Conservation (phyloP, 176 grass and related monocot species). For the Phoenix roebelenii region DNA sequence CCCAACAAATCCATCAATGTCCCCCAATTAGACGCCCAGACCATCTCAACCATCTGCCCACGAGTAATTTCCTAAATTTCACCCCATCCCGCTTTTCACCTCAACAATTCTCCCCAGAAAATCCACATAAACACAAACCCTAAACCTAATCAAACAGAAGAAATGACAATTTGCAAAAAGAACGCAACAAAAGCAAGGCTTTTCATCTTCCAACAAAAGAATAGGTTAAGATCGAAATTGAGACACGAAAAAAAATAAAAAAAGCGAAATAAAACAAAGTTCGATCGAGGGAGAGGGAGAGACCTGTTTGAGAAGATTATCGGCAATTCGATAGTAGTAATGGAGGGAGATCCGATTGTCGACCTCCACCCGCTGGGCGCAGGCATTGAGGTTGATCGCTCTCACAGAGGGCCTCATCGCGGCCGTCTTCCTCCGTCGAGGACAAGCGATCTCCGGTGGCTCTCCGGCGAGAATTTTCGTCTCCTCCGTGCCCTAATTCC, state of each 20-base stretch:
- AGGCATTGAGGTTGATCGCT: slow-evolving; percentile 61
- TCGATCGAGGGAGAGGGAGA: neutral
- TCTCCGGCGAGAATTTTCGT: neutral
- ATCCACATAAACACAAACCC: too few relatives aligned
- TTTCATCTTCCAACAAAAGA: too few relatives aligned
- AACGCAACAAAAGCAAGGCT: too few relatives aligned
- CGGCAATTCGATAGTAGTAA: slow-evolving; percentile 92
- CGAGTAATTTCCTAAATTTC: too few relatives aligned
- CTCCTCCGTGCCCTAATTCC: slow-evolving; percentile 1
- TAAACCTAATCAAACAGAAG: too few relatives aligned
- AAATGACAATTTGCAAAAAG: too few relatives aligned
- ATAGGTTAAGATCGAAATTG: too few relatives aligned
- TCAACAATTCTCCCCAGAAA: too few relatives aligned
- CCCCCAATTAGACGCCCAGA: too few relatives aligned
- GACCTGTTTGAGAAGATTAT: slow-evolving; percentile 86
- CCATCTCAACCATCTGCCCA: too few relatives aligned
- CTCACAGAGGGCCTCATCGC: slow-evolving; percentile 39
- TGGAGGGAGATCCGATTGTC: slow-evolving; percentile 78
- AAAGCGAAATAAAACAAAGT: neutral
- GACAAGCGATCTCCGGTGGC: neutral
- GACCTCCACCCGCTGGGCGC: slow-evolving; percentile 59
- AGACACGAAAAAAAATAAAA: neutral
- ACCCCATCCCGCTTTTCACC: too few relatives aligned
- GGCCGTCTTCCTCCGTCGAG: slow-evolving; percentile 17
- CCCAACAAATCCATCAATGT: too few relatives aligned